These are phyloP conservation scores for Viola pubescens DNA, from an alignment of 441 rosid genomes.

Conservation along the genomic window DNA sequence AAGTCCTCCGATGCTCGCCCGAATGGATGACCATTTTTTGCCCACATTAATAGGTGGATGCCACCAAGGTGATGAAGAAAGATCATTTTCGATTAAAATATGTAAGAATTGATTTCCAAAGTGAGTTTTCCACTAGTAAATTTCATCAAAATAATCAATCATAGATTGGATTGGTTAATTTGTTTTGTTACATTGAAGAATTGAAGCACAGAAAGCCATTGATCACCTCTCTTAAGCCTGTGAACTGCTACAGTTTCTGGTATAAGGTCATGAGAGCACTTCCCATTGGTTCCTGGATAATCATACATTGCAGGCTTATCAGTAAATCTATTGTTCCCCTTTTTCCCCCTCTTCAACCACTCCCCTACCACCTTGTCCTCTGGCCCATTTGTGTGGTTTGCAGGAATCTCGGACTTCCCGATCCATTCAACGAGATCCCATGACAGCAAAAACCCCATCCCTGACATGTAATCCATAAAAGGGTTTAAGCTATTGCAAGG, in stretches of 20 bases:
- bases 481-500: slow-evolving; percentile 35
- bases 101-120: too few relatives aligned
- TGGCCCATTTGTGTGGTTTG: slow-evolving; percentile 23
- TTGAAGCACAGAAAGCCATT: slow-evolving; percentile 30
- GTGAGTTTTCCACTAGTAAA: too few relatives aligned
- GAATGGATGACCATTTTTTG: too few relatives aligned
- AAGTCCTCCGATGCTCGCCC: too few relatives aligned
- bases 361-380: slow-evolving; percentile 40
- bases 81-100: too few relatives aligned
- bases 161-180: slow-evolving; percentile 4
- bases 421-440: slow-evolving; percentile 49
- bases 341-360: slow-evolving; percentile 35
- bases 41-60: too few relatives aligned
- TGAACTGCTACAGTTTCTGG: slow-evolving; percentile 33
- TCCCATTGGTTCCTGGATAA: slow-evolving; percentile 35
- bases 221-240: slow-evolving; percentile 35
- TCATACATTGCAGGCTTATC: slow-evolving; percentile 38
- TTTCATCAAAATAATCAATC: not conserved
- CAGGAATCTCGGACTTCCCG: slow-evolving; percentile 19
- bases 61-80: too few relatives aligned
- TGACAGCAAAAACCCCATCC: slow-evolving; percentile 40
- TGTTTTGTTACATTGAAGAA: slow-evolving; percentile 33
- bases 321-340: slow-evolving; percentile 28
- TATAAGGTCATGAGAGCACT: slow-evolving; percentile 36
- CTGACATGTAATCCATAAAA: slow-evolving; percentile 34